phyloP scores from a whole-genome alignment of 108 stramenopile genomes.

The Discostella stelligeroides region DNA sequence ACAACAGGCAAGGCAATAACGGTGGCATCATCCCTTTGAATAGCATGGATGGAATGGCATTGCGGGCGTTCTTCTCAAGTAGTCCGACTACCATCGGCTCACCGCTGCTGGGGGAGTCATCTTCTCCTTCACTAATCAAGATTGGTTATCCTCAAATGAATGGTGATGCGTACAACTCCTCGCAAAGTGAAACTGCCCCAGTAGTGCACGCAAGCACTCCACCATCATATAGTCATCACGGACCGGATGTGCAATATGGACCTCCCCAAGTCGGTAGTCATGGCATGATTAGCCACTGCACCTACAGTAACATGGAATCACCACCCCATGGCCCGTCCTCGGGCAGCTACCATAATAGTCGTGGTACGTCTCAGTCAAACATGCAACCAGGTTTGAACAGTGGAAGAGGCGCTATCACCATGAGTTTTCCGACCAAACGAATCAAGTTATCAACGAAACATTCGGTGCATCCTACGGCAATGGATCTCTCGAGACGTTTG shows the following conservation, averaged over 20 bases:
- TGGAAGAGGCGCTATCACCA: not conserved
- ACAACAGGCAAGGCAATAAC: conserved; percentile 6
- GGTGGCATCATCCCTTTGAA: conserved; percentile 13
- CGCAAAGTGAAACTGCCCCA: not conserved
- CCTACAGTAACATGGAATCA: not conserved
- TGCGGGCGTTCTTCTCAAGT: conserved; percentile 22
- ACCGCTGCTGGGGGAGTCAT: not conserved
- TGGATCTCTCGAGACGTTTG: conserved; percentile 16
- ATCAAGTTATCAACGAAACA: conserved; percentile 26
- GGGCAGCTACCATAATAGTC: not conserved
- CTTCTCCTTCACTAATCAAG: too few species aligned
- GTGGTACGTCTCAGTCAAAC: conserved; percentile 1
- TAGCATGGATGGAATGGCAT: conserved; percentile 32
- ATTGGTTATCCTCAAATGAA: not conserved
- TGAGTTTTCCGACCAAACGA: conserved; percentile 22
- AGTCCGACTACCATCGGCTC: conserved; percentile 7
- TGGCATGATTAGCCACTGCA: not conserved
- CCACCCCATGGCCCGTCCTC: conserved; percentile 6
- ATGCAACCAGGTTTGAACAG: not conserved
- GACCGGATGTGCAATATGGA: not conserved
- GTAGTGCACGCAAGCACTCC: conserved; percentile 10
- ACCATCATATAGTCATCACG: conserved; percentile 4
- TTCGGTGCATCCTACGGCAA: conserved; percentile 10
- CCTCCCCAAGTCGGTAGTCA: not conserved
- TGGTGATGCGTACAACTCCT: not conserved